These are phyloP conservation scores for Globisporangium perplexum DNA, from an alignment of 352 stramenopile species.

Conservation along the genomic window DNA sequence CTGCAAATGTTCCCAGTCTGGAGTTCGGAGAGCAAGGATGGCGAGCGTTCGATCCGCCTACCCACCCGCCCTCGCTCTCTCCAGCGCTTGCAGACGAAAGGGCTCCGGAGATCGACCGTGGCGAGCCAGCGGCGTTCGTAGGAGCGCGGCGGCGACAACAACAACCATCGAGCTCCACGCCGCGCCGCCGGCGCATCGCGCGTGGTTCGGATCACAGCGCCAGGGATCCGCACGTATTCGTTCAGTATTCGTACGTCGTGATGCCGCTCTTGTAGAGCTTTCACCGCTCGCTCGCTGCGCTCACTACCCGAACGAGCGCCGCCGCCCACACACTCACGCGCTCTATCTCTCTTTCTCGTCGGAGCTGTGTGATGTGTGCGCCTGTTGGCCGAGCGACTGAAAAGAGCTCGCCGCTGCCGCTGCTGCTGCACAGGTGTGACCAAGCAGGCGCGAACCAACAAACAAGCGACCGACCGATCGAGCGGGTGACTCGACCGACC, in stretches of 20 bases:
- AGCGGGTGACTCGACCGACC: too few relatives aligned
- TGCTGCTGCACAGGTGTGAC: background rate
- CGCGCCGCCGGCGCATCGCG: too few relatives aligned
- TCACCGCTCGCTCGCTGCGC: too few relatives aligned
- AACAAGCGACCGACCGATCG: background rate
- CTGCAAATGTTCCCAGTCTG: background rate
- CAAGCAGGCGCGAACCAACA: background rate
- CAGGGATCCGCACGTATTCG: background rate
- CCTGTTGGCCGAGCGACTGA: background rate
- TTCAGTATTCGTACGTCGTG: background rate
- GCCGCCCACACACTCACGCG: too few relatives aligned
- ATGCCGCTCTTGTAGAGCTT: background rate
- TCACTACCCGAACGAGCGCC: too few relatives aligned
- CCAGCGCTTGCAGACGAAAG: background rate
- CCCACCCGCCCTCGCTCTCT: too few relatives aligned
- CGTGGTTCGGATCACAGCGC: background rate
- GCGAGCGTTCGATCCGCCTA: too few relatives aligned
- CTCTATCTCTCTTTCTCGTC: background rate
- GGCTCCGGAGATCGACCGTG: background rate
- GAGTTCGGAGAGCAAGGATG: too few relatives aligned
- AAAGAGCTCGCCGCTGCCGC: too few relatives aligned
- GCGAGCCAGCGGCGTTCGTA: background rate
- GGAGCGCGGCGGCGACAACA: background rate
- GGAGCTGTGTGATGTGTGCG: background rate
- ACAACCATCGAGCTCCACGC: background rate